Evolutionary conservation across 169 alveolate genomes (phyloP).

Genomic region (Eimeria acervulina): DNA sequence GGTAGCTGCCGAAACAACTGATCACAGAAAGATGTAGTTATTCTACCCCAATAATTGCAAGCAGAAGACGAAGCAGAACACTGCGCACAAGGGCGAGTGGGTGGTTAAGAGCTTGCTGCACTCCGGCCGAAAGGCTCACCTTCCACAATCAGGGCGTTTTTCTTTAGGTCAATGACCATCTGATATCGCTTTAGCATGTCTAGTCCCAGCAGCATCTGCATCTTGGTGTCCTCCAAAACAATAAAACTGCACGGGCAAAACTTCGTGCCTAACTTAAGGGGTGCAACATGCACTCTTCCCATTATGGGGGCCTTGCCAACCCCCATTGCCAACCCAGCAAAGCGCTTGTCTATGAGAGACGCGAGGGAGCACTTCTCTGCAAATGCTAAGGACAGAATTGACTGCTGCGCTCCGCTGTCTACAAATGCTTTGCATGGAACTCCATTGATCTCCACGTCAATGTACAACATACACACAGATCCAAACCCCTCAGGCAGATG

Average conservation of each 20-base stretch:
- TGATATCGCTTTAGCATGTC: conserved; percentile 96
- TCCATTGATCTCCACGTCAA: conserved; percentile 94
- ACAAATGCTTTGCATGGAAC: conserved; percentile 96
- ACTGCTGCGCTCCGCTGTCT: conserved; percentile 98
- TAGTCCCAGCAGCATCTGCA: conserved; percentile 97
- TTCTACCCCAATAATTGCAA: background rate
- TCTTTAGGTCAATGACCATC: conserved; percentile 95
- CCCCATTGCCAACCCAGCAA: conserved; percentile 97
- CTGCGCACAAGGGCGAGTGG: background rate
- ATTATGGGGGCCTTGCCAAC: conserved; percentile 96
- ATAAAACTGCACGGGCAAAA: conserved; percentile 95
- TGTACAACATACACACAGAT: conserved; percentile 95
- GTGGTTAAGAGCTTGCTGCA: background rate
- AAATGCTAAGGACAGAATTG: conserved; percentile 95
- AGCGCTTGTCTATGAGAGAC: conserved; percentile 95
- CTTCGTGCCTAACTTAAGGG: conserved; percentile 94
- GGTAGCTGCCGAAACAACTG: background rate
- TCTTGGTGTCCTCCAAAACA: conserved; percentile 91
- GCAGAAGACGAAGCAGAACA: background rate
- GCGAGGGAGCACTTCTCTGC: conserved; percentile 95
- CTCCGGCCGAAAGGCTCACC: conserved; percentile 84
- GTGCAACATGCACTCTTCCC: conserved; percentile 97
- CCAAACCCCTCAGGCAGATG: conserved; percentile 86
- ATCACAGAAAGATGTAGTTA: too few relatives aligned
- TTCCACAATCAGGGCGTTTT: conserved; percentile 92